These are phyloP conservation scores for Mariannaea sp. DNA, from an alignment of 2,329 filamentous ascomycete genomes.

Conservation along the genomic window DNA sequence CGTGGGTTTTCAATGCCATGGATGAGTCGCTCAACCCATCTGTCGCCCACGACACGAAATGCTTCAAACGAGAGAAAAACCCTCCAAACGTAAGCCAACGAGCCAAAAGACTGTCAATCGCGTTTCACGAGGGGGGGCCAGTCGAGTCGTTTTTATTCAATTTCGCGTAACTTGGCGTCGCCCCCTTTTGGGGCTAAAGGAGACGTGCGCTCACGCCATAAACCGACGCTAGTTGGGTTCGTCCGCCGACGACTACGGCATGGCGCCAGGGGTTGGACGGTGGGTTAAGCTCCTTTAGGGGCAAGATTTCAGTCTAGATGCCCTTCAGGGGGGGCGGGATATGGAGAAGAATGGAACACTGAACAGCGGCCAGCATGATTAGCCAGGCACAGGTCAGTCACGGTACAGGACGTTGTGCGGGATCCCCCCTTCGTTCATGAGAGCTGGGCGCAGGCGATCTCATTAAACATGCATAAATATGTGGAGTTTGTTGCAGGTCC, in stretches of 20 bases:
- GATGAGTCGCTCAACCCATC: slow-evolving; percentile 28
- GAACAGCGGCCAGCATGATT: background rate
- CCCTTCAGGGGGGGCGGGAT: background rate
- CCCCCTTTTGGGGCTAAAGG: slow-evolving; percentile 23
- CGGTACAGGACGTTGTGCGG: too few relatives aligned
- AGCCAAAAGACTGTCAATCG: background rate
- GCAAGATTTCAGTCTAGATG: background rate
- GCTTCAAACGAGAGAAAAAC: slow-evolving; percentile 10
- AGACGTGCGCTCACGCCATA: slow-evolving; percentile 33
- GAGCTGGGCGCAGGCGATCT: background rate
- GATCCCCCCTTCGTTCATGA: too few relatives aligned
- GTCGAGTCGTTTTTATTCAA: slow-evolving; percentile 34
- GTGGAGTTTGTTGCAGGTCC: background rate
- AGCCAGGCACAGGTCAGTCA: too few relatives aligned
- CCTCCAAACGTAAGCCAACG: slow-evolving; percentile 9
- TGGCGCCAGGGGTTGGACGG: slow-evolving; percentile 9
- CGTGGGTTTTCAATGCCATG: slow-evolving; percentile 34
- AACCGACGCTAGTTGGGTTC: slow-evolving; percentile 26
- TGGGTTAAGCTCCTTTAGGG: slow-evolving; percentile 1
- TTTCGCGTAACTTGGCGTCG: slow-evolving; percentile 24
- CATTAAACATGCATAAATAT: background rate
- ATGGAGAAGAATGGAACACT: background rate
- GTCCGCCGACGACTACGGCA: slow-evolving; percentile 16
- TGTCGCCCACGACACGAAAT: slow-evolving; percentile 16
- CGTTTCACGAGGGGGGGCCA: background rate